Conservation (phyloP, 257 asterid species). For the Paulownia fortunei region DNA sequence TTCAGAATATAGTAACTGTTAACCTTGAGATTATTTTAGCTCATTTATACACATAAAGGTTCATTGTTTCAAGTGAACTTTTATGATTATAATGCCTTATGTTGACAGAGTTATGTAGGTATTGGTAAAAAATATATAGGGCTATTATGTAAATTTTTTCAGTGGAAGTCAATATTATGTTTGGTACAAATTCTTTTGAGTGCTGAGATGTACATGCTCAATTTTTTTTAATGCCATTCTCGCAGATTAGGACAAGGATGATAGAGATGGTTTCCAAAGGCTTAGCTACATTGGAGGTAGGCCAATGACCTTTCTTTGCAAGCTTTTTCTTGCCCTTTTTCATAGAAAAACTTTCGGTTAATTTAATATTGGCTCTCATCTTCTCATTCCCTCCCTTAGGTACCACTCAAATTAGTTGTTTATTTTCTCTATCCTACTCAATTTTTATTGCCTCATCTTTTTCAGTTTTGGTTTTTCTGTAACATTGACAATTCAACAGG, state of each 20-base stretch:
- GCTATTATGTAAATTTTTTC: slow-evolving; percentile 9
- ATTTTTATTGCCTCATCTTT: slow-evolving; percentile 6
- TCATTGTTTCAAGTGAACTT: slow-evolving; percentile 21
- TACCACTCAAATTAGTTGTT: background rate
- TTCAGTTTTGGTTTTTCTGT: slow-evolving; percentile 20
- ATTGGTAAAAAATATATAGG: slow-evolving; percentile 1
- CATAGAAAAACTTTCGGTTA: slow-evolving; percentile 15
- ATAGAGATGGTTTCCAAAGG: slow-evolving; percentile 89
- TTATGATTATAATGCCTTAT: slow-evolving; percentile 19
- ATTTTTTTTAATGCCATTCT: slow-evolving; percentile 27
- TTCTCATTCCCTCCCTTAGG: background rate
- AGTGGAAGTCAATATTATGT: slow-evolving; percentile 24
- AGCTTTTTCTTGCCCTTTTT: slow-evolving; percentile 20
- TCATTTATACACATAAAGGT: background rate
- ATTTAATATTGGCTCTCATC: background rate
- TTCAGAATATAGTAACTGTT: background rate
- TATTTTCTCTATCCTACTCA: slow-evolving; percentile 7
- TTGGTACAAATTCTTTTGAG: slow-evolving; percentile 18
- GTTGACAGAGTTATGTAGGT: slow-evolving; percentile 1
- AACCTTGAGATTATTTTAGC: slow-evolving; percentile 16
- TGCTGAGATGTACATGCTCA: slow-evolving; percentile 22
- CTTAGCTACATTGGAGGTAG: slow-evolving; percentile 91
- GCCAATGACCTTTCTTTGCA: slow-evolving; percentile 19
- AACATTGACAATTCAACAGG: slow-evolving; percentile 54
- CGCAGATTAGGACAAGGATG: slow-evolving; percentile 85